Base-by-base conservation (phyloP, 805 yeast species). In the Schizosaccharomyces lindneri region DNA sequence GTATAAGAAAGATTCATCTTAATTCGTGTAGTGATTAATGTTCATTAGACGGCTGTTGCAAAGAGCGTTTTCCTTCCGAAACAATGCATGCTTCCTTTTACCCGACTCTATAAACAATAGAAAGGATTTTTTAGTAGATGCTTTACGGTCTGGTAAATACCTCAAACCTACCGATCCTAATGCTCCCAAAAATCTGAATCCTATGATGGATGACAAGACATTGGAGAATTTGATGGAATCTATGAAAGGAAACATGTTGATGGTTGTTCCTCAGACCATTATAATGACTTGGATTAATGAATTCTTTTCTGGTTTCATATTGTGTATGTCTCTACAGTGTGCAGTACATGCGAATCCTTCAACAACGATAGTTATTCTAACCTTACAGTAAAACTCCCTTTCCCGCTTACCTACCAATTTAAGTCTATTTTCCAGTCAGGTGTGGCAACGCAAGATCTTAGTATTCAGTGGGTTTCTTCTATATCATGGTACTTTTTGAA, bases 261-360 rank as follows among this genome's bases (percentile, higher is more conserved):
- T 81, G 71, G 86, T 83, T 69, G 79, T 88, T 21, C 97, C 97
- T 1, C 97, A 93, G 73, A 87, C 96, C 0, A 71, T 89, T 48
- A 84, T 89, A 65, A 89, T 93, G 96, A 87, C 88, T 68, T 93
- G 97, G 95, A 90, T 90, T 64, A 87, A 86, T 68, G 85, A 82
- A 68, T 89, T 90, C 73, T 93, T 87, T 71, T 87, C 90, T 15
- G 97, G 97, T 0, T 87, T 88, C 65, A 63, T 65, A 43, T 32
- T 65, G 27, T 64, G 66, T 65, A 59, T 15, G 66, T 60, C 41
- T 36, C 39, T 13, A 36, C 41, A 36, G 4, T 36, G 11, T 36
- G 17, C 41, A 36, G 15, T 13, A 36, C 11, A 36, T 36, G 41
- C 41, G 41, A 11, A 9, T 36, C 3, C 41, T 11, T 36, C 13